These are phyloP conservation scores for Nymphaea thermarum DNA, from an alignment of 164 flowering plant genomes.

Conservation along the genomic window DNA sequence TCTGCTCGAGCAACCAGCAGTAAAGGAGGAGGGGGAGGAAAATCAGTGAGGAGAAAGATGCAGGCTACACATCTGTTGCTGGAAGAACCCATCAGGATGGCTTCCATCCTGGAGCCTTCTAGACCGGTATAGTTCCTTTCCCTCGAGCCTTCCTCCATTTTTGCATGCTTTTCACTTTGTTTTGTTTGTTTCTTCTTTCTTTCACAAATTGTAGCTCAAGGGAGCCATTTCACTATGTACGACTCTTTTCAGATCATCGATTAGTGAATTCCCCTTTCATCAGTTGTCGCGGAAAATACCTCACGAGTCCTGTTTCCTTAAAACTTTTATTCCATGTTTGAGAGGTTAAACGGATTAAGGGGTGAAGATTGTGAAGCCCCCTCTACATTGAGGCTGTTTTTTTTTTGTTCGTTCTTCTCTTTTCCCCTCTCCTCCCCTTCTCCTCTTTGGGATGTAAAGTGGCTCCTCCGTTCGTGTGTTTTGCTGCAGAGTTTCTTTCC, in stretches of 20 bases:
- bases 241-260: too few species aligned
- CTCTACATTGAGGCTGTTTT: too few species aligned
- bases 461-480: background rate
- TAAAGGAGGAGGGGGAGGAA: background rate
- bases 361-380: too few species aligned
- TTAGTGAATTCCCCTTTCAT: too few species aligned
- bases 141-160: background rate
- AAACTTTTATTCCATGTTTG: too few species aligned
- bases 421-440: too few species aligned
- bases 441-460: background rate
- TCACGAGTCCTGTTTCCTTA: too few species aligned
- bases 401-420: too few species aligned
- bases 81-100: conserved; percentile 96
- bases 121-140: conserved; percentile 29
- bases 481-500: conserved; percentile 53
- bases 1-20: background rate
- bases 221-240: too few species aligned
- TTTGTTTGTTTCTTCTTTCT: background rate
- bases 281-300: too few species aligned
- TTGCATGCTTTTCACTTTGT: background rate
- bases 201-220: background rate
- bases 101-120: conserved; percentile 87
- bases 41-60: conserved; percentile 28
- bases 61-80: conserved; percentile 72
- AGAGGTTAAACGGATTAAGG: too few species aligned